phyloP scores from a whole-genome alignment of 768 basidiomycete species.

The Russula abietina region DNA sequence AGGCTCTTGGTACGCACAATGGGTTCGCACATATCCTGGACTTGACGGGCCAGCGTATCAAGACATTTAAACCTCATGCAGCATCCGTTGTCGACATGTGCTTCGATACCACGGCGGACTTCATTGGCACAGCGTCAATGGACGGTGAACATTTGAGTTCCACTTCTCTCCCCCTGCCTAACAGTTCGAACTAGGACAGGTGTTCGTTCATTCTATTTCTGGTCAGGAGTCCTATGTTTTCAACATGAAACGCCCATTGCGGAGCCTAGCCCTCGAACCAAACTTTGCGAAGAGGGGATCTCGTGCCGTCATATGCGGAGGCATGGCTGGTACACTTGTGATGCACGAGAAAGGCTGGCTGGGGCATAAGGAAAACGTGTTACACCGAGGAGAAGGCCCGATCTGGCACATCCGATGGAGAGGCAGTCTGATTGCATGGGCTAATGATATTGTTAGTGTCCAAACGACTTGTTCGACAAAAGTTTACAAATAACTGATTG shows the following conservation, averaged over 20 bases:
- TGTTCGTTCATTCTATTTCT: slow-evolving; percentile 77
- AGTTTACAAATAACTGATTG: not conserved
- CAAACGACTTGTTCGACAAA: not conserved
- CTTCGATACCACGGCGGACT: slow-evolving; percentile 80
- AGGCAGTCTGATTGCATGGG: slow-evolving; percentile 87
- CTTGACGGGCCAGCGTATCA: slow-evolving; percentile 71
- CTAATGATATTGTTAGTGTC: slow-evolving; percentile 73
- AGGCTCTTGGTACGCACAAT: slow-evolving; percentile 90
- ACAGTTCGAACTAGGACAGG: slow-evolving; percentile 61
- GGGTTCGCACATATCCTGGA: slow-evolving; percentile 89
- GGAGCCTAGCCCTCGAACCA: slow-evolving; percentile 85
- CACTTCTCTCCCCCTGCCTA: not conserved
- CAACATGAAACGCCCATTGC: slow-evolving; percentile 89
- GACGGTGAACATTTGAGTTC: slow-evolving; percentile 62
- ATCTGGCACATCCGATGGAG: slow-evolving; percentile 92
- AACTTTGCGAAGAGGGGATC: slow-evolving; percentile 74
- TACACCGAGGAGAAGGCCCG: slow-evolving; percentile 86
- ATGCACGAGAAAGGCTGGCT: slow-evolving; percentile 95
- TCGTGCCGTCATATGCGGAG: slow-evolving; percentile 83
- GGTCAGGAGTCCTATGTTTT: slow-evolving; percentile 77
- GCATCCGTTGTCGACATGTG: slow-evolving; percentile 83
- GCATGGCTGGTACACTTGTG: slow-evolving; percentile 81
- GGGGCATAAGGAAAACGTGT: slow-evolving; percentile 81
- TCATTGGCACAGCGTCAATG: slow-evolving; percentile 86
- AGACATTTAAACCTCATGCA: slow-evolving; percentile 84